Base-by-base conservation (phyloP, 441 rosid species). In the Flueggea neowawraea region DNA sequence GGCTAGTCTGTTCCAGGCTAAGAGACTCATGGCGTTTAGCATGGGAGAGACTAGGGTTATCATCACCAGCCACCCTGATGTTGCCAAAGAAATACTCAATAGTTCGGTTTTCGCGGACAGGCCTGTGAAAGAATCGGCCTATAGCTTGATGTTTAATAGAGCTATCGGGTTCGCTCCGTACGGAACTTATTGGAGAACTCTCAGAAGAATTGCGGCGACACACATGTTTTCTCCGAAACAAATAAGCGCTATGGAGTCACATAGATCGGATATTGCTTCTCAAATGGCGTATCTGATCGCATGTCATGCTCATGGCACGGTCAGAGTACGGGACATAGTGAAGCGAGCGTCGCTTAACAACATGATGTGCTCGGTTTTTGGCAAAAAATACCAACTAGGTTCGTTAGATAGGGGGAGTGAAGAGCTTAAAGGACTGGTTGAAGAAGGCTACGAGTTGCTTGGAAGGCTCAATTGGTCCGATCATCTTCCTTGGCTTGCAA, bases 331-430 rank as follows among this genome's bases (percentile, higher is more conserved):
- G 6, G 32, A 12, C 78, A 43, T 45, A 43, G 69, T 85, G 13
- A 81, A 78, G 52, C 60, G 61, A 16, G 88, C 88, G 36, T 85
- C 91, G 5, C 88, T 85, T 15, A 73, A 79, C 65, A 78, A 66
- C 86, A 85, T 85, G 88, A 79, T 85, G 91, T 69, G 76, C 22
- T 79, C 81, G 0, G 80, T 83, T 7, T 85, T 85, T 31, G 91
- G 91, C 15, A 71, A 70, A 6, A 58, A 61, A 31, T 85, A 83
- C 55, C 66, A 68, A 16, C 60, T 80, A 7, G 57, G 16, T 59
- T 55, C 60, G 2, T 66, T 57, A 6, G 66, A 67, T 12, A 41
- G 16, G 6, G 88, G 77, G 57, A 60, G 61, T 0, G 74, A 74
- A 52, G 73, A 74, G 16, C 64, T 82, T 15, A 58, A 54, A 47